Evolutionary conservation across 1,284 basidiomycete genomes (phyloP).

Genomic region (Cronartium quercuum): DNA sequence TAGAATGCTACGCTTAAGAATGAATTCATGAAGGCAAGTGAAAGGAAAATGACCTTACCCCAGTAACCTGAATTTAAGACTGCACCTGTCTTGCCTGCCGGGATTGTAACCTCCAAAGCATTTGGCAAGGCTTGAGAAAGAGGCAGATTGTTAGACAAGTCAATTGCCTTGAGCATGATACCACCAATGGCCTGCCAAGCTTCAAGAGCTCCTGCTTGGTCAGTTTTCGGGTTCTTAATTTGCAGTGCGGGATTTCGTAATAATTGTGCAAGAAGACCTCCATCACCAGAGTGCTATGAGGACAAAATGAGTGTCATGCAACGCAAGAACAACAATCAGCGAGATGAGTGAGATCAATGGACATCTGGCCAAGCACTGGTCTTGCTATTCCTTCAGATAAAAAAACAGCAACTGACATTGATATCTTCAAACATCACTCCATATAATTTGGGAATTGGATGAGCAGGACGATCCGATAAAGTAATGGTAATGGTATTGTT

Average conservation of each 20-base stretch:
- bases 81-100: neutral
- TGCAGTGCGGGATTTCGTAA: neutral
- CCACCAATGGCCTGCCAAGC: neutral
- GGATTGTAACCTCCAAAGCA: neutral
- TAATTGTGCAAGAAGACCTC: neutral
- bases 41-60: neutral
- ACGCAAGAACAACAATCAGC: neutral
- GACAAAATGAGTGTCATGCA: neutral
- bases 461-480: constrained; percentile 33
- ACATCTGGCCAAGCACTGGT: too few relatives aligned
- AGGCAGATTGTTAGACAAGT: neutral
- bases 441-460: constrained; percentile 40
- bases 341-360: neutral
- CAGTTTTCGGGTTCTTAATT: neutral
- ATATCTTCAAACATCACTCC: constrained; percentile 48
- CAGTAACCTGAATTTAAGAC: neutral
- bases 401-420: constrained; percentile 41
- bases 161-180: neutral
- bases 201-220: neutral
- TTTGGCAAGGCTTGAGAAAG: neutral
- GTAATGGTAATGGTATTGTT: neutral
- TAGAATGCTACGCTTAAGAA: neutral
- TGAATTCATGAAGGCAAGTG: neutral
- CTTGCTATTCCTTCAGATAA: neutral
- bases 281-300: neutral